These are phyloP conservation scores for Gnomoniopsis smithogilvyi DNA, from an alignment of 2,329 filamentous ascomycete species.

Conservation along the genomic window DNA sequence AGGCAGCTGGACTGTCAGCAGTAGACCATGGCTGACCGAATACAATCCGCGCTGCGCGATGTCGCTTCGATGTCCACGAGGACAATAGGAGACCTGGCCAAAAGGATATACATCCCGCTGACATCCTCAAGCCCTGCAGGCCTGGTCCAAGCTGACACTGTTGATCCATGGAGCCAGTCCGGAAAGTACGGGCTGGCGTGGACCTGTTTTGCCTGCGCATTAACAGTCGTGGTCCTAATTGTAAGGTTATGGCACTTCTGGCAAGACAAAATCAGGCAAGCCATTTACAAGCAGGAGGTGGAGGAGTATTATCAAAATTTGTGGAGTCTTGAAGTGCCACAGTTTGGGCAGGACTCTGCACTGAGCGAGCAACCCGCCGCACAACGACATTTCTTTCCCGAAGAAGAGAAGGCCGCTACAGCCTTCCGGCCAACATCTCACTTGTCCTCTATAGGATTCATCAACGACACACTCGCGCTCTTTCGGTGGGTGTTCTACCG, in stretches of 20 bases:
- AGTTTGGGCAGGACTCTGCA: conserved; percentile 35
- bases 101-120: conserved; percentile 59
- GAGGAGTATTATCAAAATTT: conserved; percentile 59
- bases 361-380: conserved; percentile 25
- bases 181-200: conserved; percentile 85
- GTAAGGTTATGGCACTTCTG: conserved; percentile 83
- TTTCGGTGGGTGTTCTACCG: conserved; percentile 88
- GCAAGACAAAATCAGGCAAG: conserved; percentile 90
- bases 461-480: conserved; percentile 79
- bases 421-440: conserved; percentile 65
- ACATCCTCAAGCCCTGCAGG: conserved; percentile 59
- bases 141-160: conserved; percentile 57
- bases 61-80: conserved; percentile 31
- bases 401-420: conserved; percentile 54
- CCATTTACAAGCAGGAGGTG: conserved; percentile 80
- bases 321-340: conserved; percentile 48
- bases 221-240: conserved; percentile 64
- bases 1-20: conserved; percentile 17
- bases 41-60: conserved; percentile 29
- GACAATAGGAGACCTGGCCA: conserved; percentile 38
- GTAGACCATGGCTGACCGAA: conserved; percentile 37
- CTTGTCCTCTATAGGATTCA: conserved; percentile 66
- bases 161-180: conserved; percentile 77
- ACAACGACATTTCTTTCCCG: conserved; percentile 73
- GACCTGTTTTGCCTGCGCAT: conserved; percentile 79